Evolutionary conservation across 495 filamentous ascomycete genomes (phyloP).

Genomic region (Baudoinia panamericana): DNA sequence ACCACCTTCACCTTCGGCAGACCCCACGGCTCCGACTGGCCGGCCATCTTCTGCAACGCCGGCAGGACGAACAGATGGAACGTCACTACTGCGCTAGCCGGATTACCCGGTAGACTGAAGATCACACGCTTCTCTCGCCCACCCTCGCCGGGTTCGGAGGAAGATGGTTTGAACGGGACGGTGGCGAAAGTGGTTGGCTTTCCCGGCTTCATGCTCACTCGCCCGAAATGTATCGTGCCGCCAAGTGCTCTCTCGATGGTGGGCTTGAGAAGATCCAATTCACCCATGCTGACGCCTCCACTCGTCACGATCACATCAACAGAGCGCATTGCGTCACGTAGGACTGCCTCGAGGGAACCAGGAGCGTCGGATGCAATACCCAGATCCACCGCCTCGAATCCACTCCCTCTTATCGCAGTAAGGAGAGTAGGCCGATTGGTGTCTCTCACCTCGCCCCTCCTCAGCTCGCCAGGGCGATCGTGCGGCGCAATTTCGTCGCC

Average conservation of each 20-base stretch:
- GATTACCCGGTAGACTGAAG: slow-evolving; percentile 90
- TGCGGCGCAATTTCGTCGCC: slow-evolving; percentile 87
- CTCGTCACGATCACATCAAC: slow-evolving; percentile 83
- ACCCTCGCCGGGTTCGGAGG: too few species aligned
- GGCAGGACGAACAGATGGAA: slow-evolving; percentile 90
- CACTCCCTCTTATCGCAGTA: slow-evolving; percentile 59
- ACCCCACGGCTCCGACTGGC: slow-evolving; percentile 42
- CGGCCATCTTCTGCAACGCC: slow-evolving; percentile 58
- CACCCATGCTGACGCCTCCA: slow-evolving; percentile 95
- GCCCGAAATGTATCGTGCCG: slow-evolving; percentile 92
- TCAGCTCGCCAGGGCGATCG: slow-evolving; percentile 46
- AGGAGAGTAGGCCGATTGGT: slow-evolving; percentile 81
- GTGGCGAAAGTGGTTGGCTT: slow-evolving; percentile 97
- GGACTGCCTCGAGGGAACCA: slow-evolving; percentile 59
- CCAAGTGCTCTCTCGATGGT: slow-evolving; percentile 83
- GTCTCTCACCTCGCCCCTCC: slow-evolving; percentile 77
- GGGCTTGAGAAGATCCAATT: slow-evolving; percentile 92
- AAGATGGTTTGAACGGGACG: slow-evolving; percentile 44
- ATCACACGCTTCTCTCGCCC: slow-evolving; percentile 50
- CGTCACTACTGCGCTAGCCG: slow-evolving; percentile 82
- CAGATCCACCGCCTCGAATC: slow-evolving; percentile 69
- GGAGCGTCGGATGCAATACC: slow-evolving; percentile 74
- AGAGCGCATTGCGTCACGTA: slow-evolving; percentile 57
- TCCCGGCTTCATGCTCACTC: slow-evolving; percentile 94
- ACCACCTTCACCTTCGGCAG: slow-evolving; percentile 59